A percentile compares a stretch with the other conserved stretches of the same genome.
Conservation (phyloP, 140 eudicot genomes). For the Senecio squalidus region DNA sequence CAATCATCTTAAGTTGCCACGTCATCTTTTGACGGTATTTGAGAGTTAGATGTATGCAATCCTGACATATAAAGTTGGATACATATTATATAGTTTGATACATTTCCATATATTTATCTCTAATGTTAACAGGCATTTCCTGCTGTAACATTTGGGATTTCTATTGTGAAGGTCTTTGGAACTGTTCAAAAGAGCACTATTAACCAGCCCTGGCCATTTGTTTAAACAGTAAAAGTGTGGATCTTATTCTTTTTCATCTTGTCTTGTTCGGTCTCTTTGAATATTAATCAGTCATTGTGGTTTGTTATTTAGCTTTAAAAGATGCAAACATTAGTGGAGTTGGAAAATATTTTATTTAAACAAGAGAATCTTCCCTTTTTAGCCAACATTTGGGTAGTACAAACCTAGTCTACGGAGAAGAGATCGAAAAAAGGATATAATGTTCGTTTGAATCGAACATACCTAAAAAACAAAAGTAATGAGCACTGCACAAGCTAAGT, state of each 20-base stretch:
- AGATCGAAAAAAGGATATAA: conserved; percentile 8
- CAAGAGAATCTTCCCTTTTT: conserved; percentile 24
- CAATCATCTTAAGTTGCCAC: conserved; percentile 11
- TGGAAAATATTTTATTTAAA: conserved; percentile 8
- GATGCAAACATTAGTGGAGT: conserved; percentile 34
- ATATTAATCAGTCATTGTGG: conserved; percentile 26
- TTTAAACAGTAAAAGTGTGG: conserved; percentile 8
- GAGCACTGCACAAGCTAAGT: conserved; percentile 12
- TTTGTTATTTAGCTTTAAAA: conserved; percentile 20
- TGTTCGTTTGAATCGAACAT: conserved; percentile 14
- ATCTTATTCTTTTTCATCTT: conserved; percentile 12
- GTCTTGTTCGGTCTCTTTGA: conserved; percentile 24
- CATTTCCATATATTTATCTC: too few species aligned
- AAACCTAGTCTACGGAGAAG: conserved; percentile 19
- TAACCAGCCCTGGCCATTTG: neutral
- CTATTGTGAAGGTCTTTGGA: too few species aligned
- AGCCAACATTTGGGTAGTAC: conserved; percentile 20
- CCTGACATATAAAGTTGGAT: too few species aligned
- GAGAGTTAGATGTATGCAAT: too few species aligned
- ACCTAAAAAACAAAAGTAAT: conserved; percentile 10
- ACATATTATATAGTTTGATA: too few species aligned
- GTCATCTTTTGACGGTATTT: too few species aligned
- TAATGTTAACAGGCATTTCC: too few species aligned
- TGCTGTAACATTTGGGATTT: neutral
- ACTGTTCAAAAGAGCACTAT: neutral